Percentiles rank a stretch among this genome's conserved stretches.
phyloP scores from a whole-genome alignment of 2,329 filamentous ascomycete genomes.

The Chaetomiaceae sp. region DNA sequence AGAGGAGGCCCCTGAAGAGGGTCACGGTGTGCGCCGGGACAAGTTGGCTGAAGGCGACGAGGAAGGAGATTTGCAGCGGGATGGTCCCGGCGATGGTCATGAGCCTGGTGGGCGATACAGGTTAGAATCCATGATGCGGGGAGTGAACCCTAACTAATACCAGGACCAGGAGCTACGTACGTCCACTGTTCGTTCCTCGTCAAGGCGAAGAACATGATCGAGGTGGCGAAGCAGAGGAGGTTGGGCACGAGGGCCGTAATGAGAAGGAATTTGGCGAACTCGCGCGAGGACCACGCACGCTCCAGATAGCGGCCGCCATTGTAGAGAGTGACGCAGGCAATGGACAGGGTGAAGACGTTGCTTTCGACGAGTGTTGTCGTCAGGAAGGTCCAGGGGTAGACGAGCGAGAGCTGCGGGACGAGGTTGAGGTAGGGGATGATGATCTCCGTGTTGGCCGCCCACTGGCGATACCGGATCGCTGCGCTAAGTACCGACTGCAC shows the following conservation, averaged over 20 bases:
- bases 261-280: constrained; percentile 85
- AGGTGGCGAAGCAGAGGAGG: constrained; percentile 58
- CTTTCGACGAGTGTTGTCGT: constrained; percentile 86
- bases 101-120: constrained; percentile 44
- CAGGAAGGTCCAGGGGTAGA: constrained; percentile 90
- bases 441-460: constrained; percentile 57
- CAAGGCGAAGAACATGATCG: constrained; percentile 68
- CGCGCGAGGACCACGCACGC: constrained; percentile 86
- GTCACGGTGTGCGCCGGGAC: constrained; percentile 96
- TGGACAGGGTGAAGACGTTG: constrained; percentile 79
- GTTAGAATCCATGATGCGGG: neutral
- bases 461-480: constrained; percentile 67
- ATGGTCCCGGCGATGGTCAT: constrained; percentile 85
- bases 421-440: constrained; percentile 84
- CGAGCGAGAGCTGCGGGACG: constrained; percentile 74
- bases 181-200: constrained; percentile 63
- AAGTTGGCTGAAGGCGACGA: constrained; percentile 96
- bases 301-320: constrained; percentile 94
- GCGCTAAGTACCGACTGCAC: constrained; percentile 79
- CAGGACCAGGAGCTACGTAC: constrained; percentile 39
- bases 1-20: constrained; percentile 80
- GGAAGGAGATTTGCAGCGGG: constrained; percentile 84
- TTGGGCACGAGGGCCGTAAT: constrained; percentile 78
- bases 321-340: constrained; percentile 75
- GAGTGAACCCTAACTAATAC: neutral